These are phyloP conservation scores for Naumovozyma dairenensis DNA, from an alignment of 805 yeast species.

Conservation along the genomic window DNA sequence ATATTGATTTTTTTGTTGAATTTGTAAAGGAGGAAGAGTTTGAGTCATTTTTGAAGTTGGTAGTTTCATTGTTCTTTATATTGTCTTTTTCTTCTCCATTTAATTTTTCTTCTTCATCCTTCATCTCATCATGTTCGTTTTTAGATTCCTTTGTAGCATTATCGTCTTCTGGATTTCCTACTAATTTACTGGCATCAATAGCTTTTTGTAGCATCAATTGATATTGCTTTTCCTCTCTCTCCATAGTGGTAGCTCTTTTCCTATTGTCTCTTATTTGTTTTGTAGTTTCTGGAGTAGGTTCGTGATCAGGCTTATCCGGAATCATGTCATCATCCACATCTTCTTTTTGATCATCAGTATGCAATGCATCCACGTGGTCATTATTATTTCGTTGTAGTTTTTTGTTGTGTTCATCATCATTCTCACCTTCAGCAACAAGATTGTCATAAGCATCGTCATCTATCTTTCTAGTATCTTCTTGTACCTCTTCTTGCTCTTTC, in stretches of 20 bases:
- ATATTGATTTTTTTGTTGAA: background rate
- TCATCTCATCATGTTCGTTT: too few species aligned
- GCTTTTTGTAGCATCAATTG: constrained; percentile 31
- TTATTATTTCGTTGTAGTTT: background rate
- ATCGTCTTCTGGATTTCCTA: constrained; percentile 18
- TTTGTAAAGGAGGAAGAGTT: too few species aligned
- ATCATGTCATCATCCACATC: constrained; percentile 16
- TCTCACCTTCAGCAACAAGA: background rate
- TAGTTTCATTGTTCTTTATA: too few species aligned
- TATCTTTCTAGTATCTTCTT: constrained; percentile 5
- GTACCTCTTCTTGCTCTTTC: background rate
- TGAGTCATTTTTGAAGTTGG: too few species aligned
- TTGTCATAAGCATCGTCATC: background rate
- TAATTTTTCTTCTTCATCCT: too few species aligned
- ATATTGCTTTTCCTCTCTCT: constrained; percentile 34
- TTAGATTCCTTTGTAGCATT: too few species aligned
- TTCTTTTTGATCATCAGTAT: constrained; percentile 2
- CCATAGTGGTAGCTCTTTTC: constrained; percentile 29
- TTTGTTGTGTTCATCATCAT: background rate
- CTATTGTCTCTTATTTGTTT: too few species aligned
- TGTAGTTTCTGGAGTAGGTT: constrained; percentile 20
- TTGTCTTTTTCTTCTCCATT: too few species aligned
- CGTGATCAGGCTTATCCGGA: background rate
- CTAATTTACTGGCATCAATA: constrained; percentile 30
- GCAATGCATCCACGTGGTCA: constrained; percentile 2